Base-by-base conservation (phyloP, 495 filamentous ascomycete species). In the Parathielavia appendiculata region DNA sequence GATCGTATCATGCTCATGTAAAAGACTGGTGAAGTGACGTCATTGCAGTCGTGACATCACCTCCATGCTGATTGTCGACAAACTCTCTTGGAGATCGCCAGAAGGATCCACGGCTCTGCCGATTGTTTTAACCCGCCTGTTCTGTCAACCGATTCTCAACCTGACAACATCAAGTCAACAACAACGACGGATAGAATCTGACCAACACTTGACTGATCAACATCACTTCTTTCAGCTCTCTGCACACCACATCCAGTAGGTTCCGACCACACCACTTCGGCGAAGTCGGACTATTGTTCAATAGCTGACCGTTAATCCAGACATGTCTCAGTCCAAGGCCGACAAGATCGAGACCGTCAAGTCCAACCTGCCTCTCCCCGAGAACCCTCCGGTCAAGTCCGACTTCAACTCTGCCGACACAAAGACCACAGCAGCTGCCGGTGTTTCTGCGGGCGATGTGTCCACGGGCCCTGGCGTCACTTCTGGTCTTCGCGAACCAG, bases 281-380 rank as follows among this genome's bases (percentile, higher is more conserved):
- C 9, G 19, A 38, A 6, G 30, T 17, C 4, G 1, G 4, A 51
- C 22, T 20, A 12, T 5, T n/a, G 26, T 6, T 32, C 22, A 17
- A 1, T 6, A 47, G 30, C 49, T 41, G 23, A 49, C 35, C n/a
- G 44, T 7, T n/a, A 26, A 13, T 40, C 0, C 43, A 60, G 48
- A 63, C 50, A 75, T 75, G 70, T 19, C 69, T 23, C 58, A 76
- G 58, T 74, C 71, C 75, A 90, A 90, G 69, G 63, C 73, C 53
- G 71, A 83, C 45, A 74, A 85, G 71, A 86, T 91, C 62, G 84
- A 84, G 19, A 70, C 86, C 65, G 75, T 73, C 66, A 76, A 83
- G 71, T 69, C 84, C 64, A 89, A 90, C 72, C 83, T 95, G 20
- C 88, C 87, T 34, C 79, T 92, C 46, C 90, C 90, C 13, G 86